A percentile compares a stretch with the other conserved stretches of the same genome.
phyloP scores from a whole-genome alignment of 2,329 filamentous ascomycete genomes.

The Diaporthe citri region DNA sequence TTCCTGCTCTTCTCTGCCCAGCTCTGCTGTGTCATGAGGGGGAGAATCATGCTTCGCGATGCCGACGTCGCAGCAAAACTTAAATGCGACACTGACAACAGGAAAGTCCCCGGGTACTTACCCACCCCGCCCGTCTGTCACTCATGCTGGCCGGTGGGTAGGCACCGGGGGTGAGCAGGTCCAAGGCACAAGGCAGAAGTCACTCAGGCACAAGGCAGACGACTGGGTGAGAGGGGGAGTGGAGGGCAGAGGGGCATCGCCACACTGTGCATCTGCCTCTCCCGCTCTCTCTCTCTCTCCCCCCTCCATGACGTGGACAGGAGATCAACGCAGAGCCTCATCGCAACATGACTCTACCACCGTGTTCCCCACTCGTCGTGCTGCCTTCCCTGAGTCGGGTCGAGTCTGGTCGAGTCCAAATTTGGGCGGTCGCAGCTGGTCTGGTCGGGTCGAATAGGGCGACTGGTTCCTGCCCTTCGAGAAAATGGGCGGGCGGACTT shows the following conservation, averaged over 20 bases:
- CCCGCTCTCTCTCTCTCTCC: background rate
- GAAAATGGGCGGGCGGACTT: constrained; percentile 15
- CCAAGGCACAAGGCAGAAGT: constrained; percentile 13
- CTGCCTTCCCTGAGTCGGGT: constrained; percentile 27
- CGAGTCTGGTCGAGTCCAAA: constrained; percentile 28
- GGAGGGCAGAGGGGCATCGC: background rate
- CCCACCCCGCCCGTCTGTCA: background rate
- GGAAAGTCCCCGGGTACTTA: background rate
- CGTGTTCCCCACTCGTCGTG: background rate
- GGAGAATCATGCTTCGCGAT: background rate
- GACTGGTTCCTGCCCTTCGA: constrained; percentile 24
- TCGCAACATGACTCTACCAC: constrained; percentile 15
- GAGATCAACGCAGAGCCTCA: constrained; percentile 29
- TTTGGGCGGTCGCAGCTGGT: background rate
- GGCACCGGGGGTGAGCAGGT: background rate
- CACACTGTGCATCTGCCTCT: background rate
- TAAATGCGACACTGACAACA: background rate
- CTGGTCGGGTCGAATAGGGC: constrained; percentile 18
- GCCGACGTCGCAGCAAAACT: background rate
- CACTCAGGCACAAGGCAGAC: constrained; percentile 20
- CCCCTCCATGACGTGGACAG: constrained; percentile 21
- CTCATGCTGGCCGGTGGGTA: constrained; percentile 4
- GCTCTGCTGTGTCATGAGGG: background rate
- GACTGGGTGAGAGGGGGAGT: background rate
- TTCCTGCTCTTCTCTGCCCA: background rate